Evolutionary conservation across 2,329 filamentous ascomycete genomes (phyloP).

Genomic region (Fusarium sp.): DNA sequence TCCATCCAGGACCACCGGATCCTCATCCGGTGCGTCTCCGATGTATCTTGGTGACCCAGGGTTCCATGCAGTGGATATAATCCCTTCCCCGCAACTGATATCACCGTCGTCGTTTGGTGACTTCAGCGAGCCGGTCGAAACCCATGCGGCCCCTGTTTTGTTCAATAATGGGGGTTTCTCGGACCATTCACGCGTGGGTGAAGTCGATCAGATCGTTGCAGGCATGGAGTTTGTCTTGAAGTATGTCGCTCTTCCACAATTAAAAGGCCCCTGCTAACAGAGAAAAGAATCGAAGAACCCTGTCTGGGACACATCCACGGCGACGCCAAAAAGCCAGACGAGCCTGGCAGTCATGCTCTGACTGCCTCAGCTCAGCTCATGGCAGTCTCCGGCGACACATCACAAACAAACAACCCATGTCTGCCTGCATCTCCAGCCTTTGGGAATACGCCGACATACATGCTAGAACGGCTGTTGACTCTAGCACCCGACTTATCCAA

Average conservation of each 20-base stretch:
- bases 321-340: constrained; percentile 5
- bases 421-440: neutral
- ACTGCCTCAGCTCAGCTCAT: constrained; percentile 20
- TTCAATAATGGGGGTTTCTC: neutral
- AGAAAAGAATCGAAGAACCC: constrained; percentile 13
- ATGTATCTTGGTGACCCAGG: neutral
- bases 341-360: constrained; percentile 10
- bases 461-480: constrained; percentile 11
- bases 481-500: constrained; percentile 10
- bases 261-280: neutral
- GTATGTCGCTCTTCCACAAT: neutral
- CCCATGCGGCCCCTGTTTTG: neutral
- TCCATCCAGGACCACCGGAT: neutral
- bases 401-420: neutral
- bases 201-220: constrained; percentile 20
- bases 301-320: constrained; percentile 24
- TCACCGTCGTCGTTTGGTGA: constrained; percentile 5
- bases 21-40: neutral
- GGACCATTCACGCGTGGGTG: neutral
- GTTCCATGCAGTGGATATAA: neutral
- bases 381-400: neutral
- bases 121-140: neutral
- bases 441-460: neutral
- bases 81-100: constrained; percentile 11
- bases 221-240: constrained; percentile 51